Evolutionary conservation across 495 filamentous ascomycete genomes (phyloP), one percentile per base, ranked within the genome.

Genomic region (Letharia columbiana): DNA sequence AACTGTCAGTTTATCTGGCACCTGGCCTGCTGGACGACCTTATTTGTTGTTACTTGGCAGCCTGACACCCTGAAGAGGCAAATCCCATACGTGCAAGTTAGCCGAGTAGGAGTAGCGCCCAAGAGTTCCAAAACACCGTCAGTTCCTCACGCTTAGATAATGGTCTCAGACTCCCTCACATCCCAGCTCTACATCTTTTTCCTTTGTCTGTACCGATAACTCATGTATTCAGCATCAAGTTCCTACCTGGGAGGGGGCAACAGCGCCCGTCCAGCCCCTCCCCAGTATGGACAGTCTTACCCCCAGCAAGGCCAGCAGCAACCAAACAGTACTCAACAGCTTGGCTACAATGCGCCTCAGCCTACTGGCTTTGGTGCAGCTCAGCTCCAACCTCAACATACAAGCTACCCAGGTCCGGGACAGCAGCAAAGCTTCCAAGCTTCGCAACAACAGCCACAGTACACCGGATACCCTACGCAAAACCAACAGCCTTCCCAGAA

Each of bases 161-260:
- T 52, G 56, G 39, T 8, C 44, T 45, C 52, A 59, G 37, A 35
- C 12, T 60, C 31, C 35, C 18, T 20, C 7, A 28, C 20, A n/a
- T 37, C 33, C n/a, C 15, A 44, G 13, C 42, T 28, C 60, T 65
- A 4, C 42, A 12, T 31, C 10, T n/a, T 20, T 49, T 41, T 31
- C 42, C 42, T 60, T n/a, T 17, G 54, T 50, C 42, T 28, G 33
- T 10, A 11, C 35, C 39, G 11, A 37, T 17, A 45, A n/a, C 15
- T n/a, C 2, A 65, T 96, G 92, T 96, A 87, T 80, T 92, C 91
- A 52, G 89, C 88, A 73, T 90, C 91, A 66, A 92, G 87, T 80
- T 87, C 90, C 60, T 96, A 87, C 74, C 80, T 94, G 67, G 90
- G 91, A 72, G 87, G 86, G 77, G 84, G 80, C 75, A 89, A 87